Conservation (phyloP, 2,329 filamentous ascomycete species). For the Rachicladosporium sp. region DNA sequence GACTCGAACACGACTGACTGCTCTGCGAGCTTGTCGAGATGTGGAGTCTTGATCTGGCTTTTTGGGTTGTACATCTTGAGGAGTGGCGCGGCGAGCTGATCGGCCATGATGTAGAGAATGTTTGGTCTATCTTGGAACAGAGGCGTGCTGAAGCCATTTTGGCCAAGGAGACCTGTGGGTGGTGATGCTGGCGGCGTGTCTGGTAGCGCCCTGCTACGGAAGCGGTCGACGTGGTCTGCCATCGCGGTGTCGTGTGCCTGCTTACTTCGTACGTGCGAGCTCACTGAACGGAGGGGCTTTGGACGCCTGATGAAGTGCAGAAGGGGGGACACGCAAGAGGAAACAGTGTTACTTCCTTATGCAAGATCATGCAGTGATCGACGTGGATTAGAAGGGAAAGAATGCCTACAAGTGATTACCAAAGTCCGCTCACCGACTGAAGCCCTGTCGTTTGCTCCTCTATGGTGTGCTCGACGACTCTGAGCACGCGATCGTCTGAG, state of each 20-base stretch:
- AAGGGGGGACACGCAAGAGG: too few relatives aligned
- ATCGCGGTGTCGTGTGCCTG: constrained; percentile 6
- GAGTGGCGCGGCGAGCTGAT: constrained; percentile 81
- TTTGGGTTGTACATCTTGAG: constrained; percentile 84
- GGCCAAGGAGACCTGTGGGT: constrained; percentile 25
- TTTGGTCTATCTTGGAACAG: constrained; percentile 46
- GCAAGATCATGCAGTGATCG: too few relatives aligned
- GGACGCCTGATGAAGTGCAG: too few relatives aligned
- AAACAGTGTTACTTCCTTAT: too few relatives aligned
- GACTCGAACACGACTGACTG: constrained; percentile 83
- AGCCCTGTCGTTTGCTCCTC: too few relatives aligned
- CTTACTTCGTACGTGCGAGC: too few relatives aligned
- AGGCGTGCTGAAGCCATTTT: constrained; percentile 27
- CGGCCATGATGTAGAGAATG: constrained; percentile 91
- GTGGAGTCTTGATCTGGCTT: constrained; percentile 83
- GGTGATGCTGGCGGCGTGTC: constrained; percentile 25
- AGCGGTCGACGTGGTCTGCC: constrained; percentile 12
- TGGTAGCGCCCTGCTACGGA: constrained; percentile 17
- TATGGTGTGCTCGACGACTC: too few relatives aligned
- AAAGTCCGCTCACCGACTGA: too few relatives aligned
- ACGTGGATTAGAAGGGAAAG: too few relatives aligned
- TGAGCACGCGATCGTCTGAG: too few relatives aligned
- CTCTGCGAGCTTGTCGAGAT: constrained; percentile 71
- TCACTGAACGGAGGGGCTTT: too few relatives aligned
- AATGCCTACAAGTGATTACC: too few relatives aligned